Evolutionary conservation across 352 stramenopile genomes (phyloP).

Genomic region (Phytophthora vignae): DNA sequence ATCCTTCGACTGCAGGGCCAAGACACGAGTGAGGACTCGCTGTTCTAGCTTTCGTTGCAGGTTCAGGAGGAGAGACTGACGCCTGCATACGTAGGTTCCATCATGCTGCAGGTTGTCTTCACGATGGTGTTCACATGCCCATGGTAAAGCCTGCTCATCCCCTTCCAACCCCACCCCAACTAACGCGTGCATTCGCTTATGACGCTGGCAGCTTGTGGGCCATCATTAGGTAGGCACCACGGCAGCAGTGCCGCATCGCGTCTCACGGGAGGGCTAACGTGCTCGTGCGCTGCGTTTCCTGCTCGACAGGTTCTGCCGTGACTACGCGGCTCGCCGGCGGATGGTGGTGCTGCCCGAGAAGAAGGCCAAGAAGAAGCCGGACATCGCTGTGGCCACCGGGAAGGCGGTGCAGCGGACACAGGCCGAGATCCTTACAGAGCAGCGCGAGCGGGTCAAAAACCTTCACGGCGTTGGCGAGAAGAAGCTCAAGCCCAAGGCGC

Average conservation of each 20-base stretch:
- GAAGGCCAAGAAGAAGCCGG: slow-evolving; percentile 77
- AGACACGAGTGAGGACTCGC: slow-evolving; percentile 56
- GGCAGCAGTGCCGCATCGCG: slow-evolving; percentile 1
- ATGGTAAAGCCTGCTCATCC: slow-evolving; percentile 44
- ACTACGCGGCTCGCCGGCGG: slow-evolving; percentile 56
- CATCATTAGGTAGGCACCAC: slow-evolving; percentile 61
- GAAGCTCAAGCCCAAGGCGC: slow-evolving; percentile 62
- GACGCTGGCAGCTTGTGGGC: slow-evolving; percentile 63
- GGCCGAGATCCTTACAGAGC: slow-evolving; percentile 78
- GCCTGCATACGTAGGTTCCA: slow-evolving; percentile 53
- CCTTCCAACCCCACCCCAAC: neutral
- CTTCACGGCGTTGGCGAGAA: slow-evolving; percentile 75
- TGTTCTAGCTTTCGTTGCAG: neutral
- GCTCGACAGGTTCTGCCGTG: slow-evolving; percentile 52
- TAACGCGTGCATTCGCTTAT: neutral
- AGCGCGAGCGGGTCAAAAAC: slow-evolving; percentile 71
- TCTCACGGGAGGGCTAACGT: neutral
- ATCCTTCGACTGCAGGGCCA: slow-evolving; percentile 60
- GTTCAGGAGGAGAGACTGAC: neutral
- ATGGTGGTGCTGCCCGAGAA: slow-evolving; percentile 74
- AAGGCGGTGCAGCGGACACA: slow-evolving; percentile 75
- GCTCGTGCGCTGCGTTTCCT: neutral
- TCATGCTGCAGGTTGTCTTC: slow-evolving; percentile 82
- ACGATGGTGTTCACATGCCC: slow-evolving; percentile 87
- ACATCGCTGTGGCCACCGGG: slow-evolving; percentile 71